A percentile compares a stretch with the other conserved stretches of the same genome.
Conservation (phyloP, 371 early-diverging fungal species). For the Smittium mucronatum region DNA sequence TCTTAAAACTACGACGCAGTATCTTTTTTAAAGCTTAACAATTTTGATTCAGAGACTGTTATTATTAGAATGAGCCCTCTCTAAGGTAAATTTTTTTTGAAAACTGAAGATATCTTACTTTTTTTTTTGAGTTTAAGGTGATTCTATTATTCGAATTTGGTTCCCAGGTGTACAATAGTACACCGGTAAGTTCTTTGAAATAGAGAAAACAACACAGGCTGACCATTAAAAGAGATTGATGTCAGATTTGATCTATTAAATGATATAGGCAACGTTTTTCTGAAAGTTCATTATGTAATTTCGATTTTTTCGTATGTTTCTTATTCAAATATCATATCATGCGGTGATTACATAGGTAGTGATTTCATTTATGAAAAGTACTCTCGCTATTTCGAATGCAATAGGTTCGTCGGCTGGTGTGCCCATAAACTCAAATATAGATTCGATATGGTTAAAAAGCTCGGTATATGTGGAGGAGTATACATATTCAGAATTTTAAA, state of each 20-base stretch:
- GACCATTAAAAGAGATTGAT: constrained; percentile 69
- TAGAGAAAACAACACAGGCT: constrained; percentile 67
- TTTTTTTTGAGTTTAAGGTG: constrained; percentile 56
- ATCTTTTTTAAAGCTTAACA: constrained; percentile 76
- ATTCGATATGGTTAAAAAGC: constrained; percentile 61
- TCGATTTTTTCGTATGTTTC: constrained; percentile 98
- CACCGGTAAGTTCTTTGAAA: constrained; percentile 88
- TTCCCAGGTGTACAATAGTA: constrained; percentile 92
- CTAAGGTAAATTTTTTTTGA: constrained; percentile 50
- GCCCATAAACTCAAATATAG: constrained; percentile 65
- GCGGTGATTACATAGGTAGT: constrained; percentile 87
- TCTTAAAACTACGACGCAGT: constrained; percentile 87
- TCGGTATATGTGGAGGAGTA: constrained; percentile 69
- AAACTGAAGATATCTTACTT: constrained; percentile 68
- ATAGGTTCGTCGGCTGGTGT: constrained; percentile 86
- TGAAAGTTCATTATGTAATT: constrained; percentile 88
- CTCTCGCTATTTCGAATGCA: constrained; percentile 34
- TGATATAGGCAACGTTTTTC: constrained; percentile 84
- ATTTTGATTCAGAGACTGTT: constrained; percentile 49
- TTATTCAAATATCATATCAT: constrained; percentile 93
- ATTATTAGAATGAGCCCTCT: constrained; percentile 65
- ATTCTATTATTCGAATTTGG: constrained; percentile 69
- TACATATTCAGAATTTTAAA: constrained; percentile 80
- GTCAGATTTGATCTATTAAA: constrained; percentile 95
- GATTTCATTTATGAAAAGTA: constrained; percentile 73